These are phyloP conservation scores for Phytophthora citricola DNA, from an alignment of 352 stramenopile genomes.

Conservation along the genomic window DNA sequence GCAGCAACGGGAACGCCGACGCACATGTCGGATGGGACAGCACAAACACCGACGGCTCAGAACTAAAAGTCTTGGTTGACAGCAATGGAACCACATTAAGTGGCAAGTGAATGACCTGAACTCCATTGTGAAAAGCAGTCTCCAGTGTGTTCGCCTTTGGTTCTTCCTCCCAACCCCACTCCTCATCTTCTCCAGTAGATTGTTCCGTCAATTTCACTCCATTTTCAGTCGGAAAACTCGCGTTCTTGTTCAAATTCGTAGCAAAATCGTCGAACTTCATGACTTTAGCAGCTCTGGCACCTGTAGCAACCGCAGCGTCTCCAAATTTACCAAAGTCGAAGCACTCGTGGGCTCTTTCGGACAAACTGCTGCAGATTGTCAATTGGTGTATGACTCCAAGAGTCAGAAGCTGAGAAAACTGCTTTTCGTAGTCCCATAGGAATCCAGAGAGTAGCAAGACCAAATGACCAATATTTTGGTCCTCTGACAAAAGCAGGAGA, in stretches of 20 bases:
- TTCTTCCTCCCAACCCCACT: constrained; percentile 63
- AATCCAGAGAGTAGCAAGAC: constrained; percentile 64
- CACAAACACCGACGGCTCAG: constrained; percentile 77
- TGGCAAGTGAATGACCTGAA: constrained; percentile 63
- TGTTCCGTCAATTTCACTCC: constrained; percentile 15
- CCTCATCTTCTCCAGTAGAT: constrained; percentile 25
- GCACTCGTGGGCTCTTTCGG: constrained; percentile 74
- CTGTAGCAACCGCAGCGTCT: constrained; percentile 10
- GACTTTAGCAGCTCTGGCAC: constrained; percentile 11
- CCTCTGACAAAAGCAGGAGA: constrained; percentile 29
- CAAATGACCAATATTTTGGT: constrained; percentile 45
- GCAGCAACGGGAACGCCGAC: constrained; percentile 71
- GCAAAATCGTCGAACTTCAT: constrained; percentile 69
- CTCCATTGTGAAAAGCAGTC: constrained; percentile 8
- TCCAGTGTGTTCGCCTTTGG: neutral
- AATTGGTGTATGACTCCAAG: constrained; percentile 49
- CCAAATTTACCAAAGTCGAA: constrained; percentile 51
- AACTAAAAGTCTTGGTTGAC: constrained; percentile 40
- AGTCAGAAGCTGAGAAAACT: constrained; percentile 44
- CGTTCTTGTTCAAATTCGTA: constrained; percentile 28
- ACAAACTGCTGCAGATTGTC: constrained; percentile 71
- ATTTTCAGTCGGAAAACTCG: constrained; percentile 16
- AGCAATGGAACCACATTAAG: constrained; percentile 66
- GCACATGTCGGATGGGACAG: constrained; percentile 71
- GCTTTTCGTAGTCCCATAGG: constrained; percentile 66